Base-by-base conservation (phyloP, 2,329 filamentous ascomycete genomes). In the Shiraia bambusicola region DNA sequence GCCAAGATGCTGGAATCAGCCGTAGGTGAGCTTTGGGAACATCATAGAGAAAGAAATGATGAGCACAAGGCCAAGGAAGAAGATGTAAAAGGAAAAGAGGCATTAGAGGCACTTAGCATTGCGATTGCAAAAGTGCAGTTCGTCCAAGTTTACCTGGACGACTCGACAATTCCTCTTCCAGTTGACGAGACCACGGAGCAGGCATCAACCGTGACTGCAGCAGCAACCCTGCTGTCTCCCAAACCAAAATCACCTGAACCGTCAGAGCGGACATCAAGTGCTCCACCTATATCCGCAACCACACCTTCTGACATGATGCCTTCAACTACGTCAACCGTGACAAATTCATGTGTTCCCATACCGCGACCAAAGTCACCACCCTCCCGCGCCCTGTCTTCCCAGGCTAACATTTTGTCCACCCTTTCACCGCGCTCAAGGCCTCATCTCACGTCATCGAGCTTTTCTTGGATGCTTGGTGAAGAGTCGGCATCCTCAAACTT, bases 401-500 rank as follows among this genome's bases (percentile, higher is more conserved):
- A 45, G 32, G 43, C 51, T 5, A 40, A 54, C 19, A 39, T 47
- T n/a, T 40, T 52, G 8, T 46, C 52, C 3, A 54, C 69, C 64
- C 50, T 66, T 13, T 59, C 58, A 6, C 57, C 31, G 69, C 78
- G 57, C n/a, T 51, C 81, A 14, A 77, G 84, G 15, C 86, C 84
- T 3, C 81, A 77, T 0, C 74, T 89, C 25, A 84, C 84, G 1
- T 84, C 87, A 52, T 88, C 86, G 6, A 86, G 83, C 3, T 90
- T 88, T 64, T 83, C 86, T 1, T 89, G 84, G 84, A 90, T 90
- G 85, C 74, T 90, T 4, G 65, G 64, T 12, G 61, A 67, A 27
- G 67, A 67, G n/a, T 61, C 59, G 7, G 51, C 51, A 13, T 54
- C 61, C 16, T 64, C 60, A 15, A 58, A 61, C 30, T 69, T 70